Base-by-base conservation (phyloP, 345 rosid genomes). In the Eucalyptus tenuipes region DNA sequence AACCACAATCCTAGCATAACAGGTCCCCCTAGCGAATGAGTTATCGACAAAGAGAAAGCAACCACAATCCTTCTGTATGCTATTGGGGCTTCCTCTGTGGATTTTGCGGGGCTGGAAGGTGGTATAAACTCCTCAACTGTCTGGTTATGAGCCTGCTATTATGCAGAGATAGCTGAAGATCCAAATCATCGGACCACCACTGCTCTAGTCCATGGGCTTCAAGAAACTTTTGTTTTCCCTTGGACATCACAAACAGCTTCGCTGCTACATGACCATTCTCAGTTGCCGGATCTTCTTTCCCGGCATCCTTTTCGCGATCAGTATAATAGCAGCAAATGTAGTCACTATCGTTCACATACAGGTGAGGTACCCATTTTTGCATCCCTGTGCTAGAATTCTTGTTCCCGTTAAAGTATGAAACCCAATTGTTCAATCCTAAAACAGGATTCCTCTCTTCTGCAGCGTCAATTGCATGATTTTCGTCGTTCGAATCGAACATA, bases 201-300 rank as follows among this genome's bases (percentile, higher is more conserved):
- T 98, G 99, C 90, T 98, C 98, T 71, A 98, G 82, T 45, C 99
- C 99, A 55, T 97, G 99, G 50, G 99, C 99, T 92, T 98, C 99
- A 1, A 89, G 91, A 92, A 96, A 95, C 93, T 92, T 96, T 92
- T 98, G 98, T 85, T 97, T 97, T 90, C 98, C 99, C 91, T 96
- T 97, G 1, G 98, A 96, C 94, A 89, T 92, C 42, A 98, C 99
- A 59, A 97, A 98, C 90, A 98, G 93, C 94, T 97, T 98, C 1
- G 97, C 98, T 17, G 96, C 93, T 61, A 89, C 96, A 55, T 93
- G 94, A 52, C 82, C 93, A 33, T 88, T 93, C 29, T 89, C 85
- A 17, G 91, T 87, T 55, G 87, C 87, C 20, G 68, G 89, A 84
- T 94, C 95, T 94, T 95, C 98, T 92, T 94, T 94, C 82, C 88